Conservation (phyloP, 768 basidiomycete species). For the Serendipita vermifera region DNA sequence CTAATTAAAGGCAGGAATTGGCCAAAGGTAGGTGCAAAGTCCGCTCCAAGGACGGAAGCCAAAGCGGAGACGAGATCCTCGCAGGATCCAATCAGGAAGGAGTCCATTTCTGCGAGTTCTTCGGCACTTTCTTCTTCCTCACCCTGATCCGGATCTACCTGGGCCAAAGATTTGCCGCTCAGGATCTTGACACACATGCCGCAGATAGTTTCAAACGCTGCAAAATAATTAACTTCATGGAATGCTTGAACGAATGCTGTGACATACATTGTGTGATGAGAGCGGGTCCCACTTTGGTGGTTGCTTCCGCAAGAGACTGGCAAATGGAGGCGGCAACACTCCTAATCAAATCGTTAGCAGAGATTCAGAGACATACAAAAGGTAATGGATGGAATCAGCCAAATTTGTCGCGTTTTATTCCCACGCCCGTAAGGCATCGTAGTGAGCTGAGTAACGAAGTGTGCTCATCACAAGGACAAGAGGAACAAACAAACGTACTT, state of each 20-base stretch:
- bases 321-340: conserved; percentile 81
- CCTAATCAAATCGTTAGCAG: conserved; percentile 32
- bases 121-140: conserved; percentile 68
- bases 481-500: conserved; percentile 49
- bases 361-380: conserved; percentile 13
- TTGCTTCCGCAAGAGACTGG: conserved; percentile 77
- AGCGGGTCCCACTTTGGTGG: conserved; percentile 82
- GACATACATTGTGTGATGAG: conserved; percentile 65
- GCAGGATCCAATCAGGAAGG: conserved; percentile 85
- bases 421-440: conserved; percentile 46
- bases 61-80: conserved; percentile 87
- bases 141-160: conserved; percentile 90
- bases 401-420: conserved; percentile 36
- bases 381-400: conserved; percentile 27
- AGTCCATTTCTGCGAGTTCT: conserved; percentile 92
- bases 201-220: conserved; percentile 67
- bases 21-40: conserved; percentile 69
- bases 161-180: conserved; percentile 90
- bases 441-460: conserved; percentile 61
- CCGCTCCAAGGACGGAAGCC: conserved; percentile 69
- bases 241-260: neutral
- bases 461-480: conserved; percentile 34
- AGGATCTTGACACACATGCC: conserved; percentile 73
- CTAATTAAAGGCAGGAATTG: conserved; percentile 83
- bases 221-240: neutral